Percentiles rank a stretch among this genome's conserved stretches.
These are phyloP conservation scores for Aphanoascus verrucosus DNA, from an alignment of 2,329 filamentous ascomycete species.

Conservation along the genomic window DNA sequence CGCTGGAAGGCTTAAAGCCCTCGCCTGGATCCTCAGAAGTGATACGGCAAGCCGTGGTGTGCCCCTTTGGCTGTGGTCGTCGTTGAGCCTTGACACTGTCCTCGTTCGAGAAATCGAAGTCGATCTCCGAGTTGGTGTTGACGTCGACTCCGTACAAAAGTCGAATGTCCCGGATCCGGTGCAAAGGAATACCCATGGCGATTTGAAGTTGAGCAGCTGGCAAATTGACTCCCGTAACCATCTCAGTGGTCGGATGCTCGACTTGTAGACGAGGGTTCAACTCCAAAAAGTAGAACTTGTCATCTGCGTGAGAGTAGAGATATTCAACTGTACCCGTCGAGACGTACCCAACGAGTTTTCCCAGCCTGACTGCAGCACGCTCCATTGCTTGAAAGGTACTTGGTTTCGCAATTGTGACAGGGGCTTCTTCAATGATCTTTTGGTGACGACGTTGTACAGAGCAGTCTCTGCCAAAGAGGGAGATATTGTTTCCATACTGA, in stretches of 20 bases:
- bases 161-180: slow-evolving; percentile 91
- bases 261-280: slow-evolving; percentile 98
- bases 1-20: slow-evolving; percentile 98
- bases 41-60: slow-evolving; percentile 97
- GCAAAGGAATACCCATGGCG: slow-evolving; percentile 94
- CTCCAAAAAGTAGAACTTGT: slow-evolving; percentile 99
- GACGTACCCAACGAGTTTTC: slow-evolving; percentile 91
- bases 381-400: slow-evolving; percentile 94
- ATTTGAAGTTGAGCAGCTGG: slow-evolving; percentile 96
- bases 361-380: slow-evolving; percentile 85
- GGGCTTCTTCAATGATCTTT: slow-evolving; percentile 99
- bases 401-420: slow-evolving; percentile 86
- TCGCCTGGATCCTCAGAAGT: slow-evolving; percentile 97
- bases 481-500: slow-evolving; percentile 99
- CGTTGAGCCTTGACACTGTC: slow-evolving; percentile 76
- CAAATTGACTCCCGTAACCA: slow-evolving; percentile 96
- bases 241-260: slow-evolving; percentile 97
- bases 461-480: slow-evolving; percentile 94
- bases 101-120: slow-evolving; percentile 89
- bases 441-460: slow-evolving; percentile 97
- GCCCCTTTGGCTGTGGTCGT: slow-evolving; percentile 83
- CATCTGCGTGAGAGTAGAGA: slow-evolving; percentile 91
- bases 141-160: slow-evolving; percentile 93
- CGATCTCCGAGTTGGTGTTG: slow-evolving; percentile 73
- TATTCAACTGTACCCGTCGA: slow-evolving; percentile 98